A percentile compares a stretch with the other conserved stretches of the same genome.
These are phyloP conservation scores for Phlegmacium glaucopus DNA, from an alignment of 768 basidiomycete genomes.

Conservation along the genomic window DNA sequence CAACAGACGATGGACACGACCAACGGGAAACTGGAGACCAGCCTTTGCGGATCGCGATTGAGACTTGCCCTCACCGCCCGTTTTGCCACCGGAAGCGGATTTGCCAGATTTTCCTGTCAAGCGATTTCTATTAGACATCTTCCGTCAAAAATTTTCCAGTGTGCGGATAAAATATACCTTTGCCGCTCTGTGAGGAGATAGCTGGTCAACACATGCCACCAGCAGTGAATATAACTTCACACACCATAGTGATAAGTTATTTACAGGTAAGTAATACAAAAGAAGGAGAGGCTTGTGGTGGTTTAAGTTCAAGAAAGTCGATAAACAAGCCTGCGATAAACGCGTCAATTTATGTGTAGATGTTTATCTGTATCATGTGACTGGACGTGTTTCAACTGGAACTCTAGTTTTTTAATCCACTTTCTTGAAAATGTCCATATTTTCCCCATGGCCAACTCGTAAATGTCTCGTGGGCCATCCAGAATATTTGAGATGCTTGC, in stretches of 20 bases:
- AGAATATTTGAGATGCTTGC: conserved; percentile 5
- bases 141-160: neutral
- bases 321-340: conserved; percentile 27
- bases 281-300: conserved; percentile 29
- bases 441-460: conserved; percentile 13
- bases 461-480: conserved; percentile 7
- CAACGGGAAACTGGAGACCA: conserved; percentile 86
- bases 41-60: conserved; percentile 73
- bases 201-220: neutral
- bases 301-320: conserved; percentile 30
- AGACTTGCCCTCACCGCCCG: conserved; percentile 47
- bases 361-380: conserved; percentile 32
- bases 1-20: conserved; percentile 88
- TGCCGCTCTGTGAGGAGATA: conserved; percentile 30
- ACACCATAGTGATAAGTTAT: conserved; percentile 14
- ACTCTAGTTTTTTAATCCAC: conserved; percentile 3
- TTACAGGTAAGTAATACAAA: conserved; percentile 2
- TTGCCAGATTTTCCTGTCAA: conserved; percentile 52
- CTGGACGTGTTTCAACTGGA: conserved; percentile 9
- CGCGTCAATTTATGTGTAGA: conserved; percentile 41
- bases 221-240: neutral
- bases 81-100: conserved; percentile 69
- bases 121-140: conserved; percentile 1
- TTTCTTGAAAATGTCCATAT: conserved; percentile 8
- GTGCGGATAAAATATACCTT: conserved; percentile 24